Evolutionary conservation across 2,329 filamentous ascomycete genomes (phyloP).

Genomic region (Verticillium nonalfalfae): DNA sequence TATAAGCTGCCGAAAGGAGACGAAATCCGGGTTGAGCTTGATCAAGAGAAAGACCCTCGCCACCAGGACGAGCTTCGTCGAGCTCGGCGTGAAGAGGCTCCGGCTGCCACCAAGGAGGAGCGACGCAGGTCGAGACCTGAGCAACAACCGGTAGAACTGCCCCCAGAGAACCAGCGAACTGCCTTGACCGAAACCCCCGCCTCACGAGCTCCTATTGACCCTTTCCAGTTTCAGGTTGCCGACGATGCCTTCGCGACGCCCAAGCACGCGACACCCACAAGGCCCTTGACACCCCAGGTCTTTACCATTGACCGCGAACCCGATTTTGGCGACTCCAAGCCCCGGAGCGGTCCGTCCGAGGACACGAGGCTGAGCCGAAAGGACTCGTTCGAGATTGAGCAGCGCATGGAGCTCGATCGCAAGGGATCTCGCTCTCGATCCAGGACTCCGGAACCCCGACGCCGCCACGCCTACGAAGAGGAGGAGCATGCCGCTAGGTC

Average conservation of each 20-base stretch:
- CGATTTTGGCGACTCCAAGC: slow-evolving; percentile 33
- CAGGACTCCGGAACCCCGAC: slow-evolving; percentile 13
- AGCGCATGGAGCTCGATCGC: slow-evolving; percentile 21
- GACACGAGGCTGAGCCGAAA: slow-evolving; percentile 38
- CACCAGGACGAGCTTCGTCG: slow-evolving; percentile 9
- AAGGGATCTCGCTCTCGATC: slow-evolving; percentile 14
- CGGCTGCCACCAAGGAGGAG: slow-evolving; percentile 1
- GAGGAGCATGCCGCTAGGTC: slow-evolving; percentile 36
- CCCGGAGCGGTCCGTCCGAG: slow-evolving; percentile 14
- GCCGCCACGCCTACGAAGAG: slow-evolving; percentile 19
- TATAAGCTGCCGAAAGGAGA: slow-evolving; percentile 9
- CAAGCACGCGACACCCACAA: slow-evolving; percentile 25
- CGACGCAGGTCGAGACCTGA: neutral
- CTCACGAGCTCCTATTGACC: slow-evolving; percentile 36
- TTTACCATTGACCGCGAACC: slow-evolving; percentile 49
- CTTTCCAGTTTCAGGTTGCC: slow-evolving; percentile 52
- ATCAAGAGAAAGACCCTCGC: slow-evolving; percentile 3
- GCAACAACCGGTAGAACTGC: neutral
- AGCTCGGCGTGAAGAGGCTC: slow-evolving; percentile 7
- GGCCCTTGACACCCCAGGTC: slow-evolving; percentile 42
- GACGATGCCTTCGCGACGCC: slow-evolving; percentile 46
- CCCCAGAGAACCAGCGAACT: slow-evolving; percentile 7
- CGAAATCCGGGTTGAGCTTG: slow-evolving; percentile 11
- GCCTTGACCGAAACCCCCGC: slow-evolving; percentile 12
- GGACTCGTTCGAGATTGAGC: slow-evolving; percentile 41